Conservation (phyloP, 345 rosid genomes). For the Cochlearia excelsa region DNA sequence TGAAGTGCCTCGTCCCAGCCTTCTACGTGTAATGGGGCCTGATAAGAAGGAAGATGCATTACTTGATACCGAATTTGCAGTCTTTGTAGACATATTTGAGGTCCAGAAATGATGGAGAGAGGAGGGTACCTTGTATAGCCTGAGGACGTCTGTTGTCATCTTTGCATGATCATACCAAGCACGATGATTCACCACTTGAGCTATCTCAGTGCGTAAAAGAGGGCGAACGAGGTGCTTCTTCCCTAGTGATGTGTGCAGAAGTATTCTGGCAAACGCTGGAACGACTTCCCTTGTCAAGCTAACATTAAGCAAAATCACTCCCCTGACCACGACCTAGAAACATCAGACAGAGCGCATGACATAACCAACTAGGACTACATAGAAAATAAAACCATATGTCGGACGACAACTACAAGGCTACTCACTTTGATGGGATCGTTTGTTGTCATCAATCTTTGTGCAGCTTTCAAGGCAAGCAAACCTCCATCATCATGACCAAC, state of each 20-base stretch:
- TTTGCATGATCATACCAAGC: conserved; percentile 92
- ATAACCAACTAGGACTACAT: no score
- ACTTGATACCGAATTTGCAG: no score
- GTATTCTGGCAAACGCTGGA: conserved; percentile 32
- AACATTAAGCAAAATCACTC: conserved; percentile 64
- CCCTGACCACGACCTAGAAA: conserved; percentile 46
- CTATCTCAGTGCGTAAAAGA: conserved; percentile 79
- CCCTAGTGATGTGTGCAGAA: no score
- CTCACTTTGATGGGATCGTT: conserved; percentile 51
- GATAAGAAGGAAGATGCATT: no score
- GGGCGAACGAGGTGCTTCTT: no score
- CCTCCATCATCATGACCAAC: conserved; percentile 99
- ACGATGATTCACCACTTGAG: conserved; percentile 87
- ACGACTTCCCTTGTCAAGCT: conserved; percentile 83
- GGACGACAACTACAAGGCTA: no score
- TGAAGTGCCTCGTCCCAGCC: conserved; percentile 99
- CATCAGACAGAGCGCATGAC: neutral
- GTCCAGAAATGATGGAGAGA: no score
- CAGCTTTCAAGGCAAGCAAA: conserved; percentile 81
- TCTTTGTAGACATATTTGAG: no score
- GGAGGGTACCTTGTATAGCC: conserved; percentile 58
- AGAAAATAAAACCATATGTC: no score
- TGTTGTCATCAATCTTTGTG: conserved; percentile 57
- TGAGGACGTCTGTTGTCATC: conserved; percentile 76
- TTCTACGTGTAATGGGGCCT: conserved; percentile 63